These are phyloP conservation scores for Calonectria crousiana DNA, from an alignment of 2,329 filamentous ascomycete species.

Conservation along the genomic window DNA sequence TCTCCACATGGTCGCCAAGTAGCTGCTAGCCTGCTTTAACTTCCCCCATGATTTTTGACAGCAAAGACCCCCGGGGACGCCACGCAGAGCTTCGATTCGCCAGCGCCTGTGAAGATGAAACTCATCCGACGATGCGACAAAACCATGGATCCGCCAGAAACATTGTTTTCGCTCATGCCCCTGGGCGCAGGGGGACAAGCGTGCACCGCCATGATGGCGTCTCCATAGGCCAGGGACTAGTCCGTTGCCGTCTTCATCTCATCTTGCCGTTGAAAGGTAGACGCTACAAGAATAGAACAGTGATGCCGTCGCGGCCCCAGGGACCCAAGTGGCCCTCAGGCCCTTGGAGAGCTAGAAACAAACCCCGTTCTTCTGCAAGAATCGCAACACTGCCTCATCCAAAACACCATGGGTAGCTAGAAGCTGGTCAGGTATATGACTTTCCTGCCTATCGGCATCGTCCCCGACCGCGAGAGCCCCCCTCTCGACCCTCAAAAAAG, in stretches of 20 bases:
- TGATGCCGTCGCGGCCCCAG: not conserved
- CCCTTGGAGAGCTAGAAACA: constrained; percentile 9
- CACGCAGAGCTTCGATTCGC: constrained; percentile 24
- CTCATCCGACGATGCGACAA: constrained; percentile 12
- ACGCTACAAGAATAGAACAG: constrained; percentile 24
- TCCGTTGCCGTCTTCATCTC: constrained; percentile 18
- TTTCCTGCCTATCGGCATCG: constrained; percentile 23
- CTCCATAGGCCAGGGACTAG: not conserved
- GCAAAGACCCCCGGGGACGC: constrained; percentile 4
- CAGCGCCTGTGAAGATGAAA: constrained; percentile 22
- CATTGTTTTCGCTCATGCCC: constrained; percentile 3
- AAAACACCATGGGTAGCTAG: not conserved
- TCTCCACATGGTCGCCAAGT: not conserved
- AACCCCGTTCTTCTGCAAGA: constrained; percentile 13
- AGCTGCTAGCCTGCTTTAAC: constrained; percentile 16
- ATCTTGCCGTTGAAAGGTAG: constrained; percentile 11
- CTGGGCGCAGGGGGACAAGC: not conserved
- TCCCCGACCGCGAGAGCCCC: constrained; percentile 5
- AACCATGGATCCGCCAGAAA: constrained; percentile 5
- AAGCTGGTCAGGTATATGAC: not conserved
- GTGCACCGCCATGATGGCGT: constrained; percentile 14
- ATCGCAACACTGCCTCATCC: constrained; percentile 21
- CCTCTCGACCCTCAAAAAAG: not conserved
- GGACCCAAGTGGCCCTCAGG: not conserved
- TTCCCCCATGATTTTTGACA: constrained; percentile 19